Evolutionary conservation across 805 yeast species (phyloP).

Genomic region (Alloascoidea africana): DNA sequence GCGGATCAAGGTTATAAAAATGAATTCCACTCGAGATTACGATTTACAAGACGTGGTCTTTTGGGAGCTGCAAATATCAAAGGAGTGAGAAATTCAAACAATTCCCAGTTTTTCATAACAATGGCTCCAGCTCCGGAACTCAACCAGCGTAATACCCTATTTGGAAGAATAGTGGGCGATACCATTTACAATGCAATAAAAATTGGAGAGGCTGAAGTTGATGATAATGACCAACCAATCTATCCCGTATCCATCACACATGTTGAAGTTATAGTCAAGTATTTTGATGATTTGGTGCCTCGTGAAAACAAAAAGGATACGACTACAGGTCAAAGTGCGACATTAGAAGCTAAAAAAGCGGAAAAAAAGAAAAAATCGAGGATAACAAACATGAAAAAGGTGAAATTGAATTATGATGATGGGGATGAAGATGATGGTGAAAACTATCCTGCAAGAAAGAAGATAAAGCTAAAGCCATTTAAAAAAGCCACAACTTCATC

Average conservation of each 20-base stretch:
- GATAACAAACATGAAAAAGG: constrained; percentile 17
- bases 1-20: constrained; percentile 14
- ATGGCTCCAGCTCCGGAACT: constrained; percentile 28
- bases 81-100: constrained; percentile 16
- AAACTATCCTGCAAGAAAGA: constrained; percentile 7
- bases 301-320: constrained; percentile 7
- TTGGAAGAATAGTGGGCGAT: constrained; percentile 47
- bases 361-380: constrained; percentile 5
- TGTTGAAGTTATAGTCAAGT: constrained; percentile 28
- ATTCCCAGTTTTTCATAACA: constrained; percentile 33
- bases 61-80: constrained; percentile 31
- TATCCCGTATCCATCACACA: constrained; percentile 32
- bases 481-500: constrained; percentile 7
- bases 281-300: constrained; percentile 27
- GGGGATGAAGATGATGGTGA: constrained; percentile 20
- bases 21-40: constrained; percentile 38
- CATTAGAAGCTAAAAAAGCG: constrained; percentile 5
- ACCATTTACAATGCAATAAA: constrained; percentile 35
- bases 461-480: constrained; percentile 13
- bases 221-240: constrained; percentile 26
- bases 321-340: constrained; percentile 4
- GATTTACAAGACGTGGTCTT: constrained; percentile 35
- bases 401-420: constrained; percentile 22
- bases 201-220: constrained; percentile 33
- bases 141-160: constrained; percentile 26